Conservation (phyloP, 2,329 filamentous ascomycete species). For the Diplodia scrobiculata region DNA sequence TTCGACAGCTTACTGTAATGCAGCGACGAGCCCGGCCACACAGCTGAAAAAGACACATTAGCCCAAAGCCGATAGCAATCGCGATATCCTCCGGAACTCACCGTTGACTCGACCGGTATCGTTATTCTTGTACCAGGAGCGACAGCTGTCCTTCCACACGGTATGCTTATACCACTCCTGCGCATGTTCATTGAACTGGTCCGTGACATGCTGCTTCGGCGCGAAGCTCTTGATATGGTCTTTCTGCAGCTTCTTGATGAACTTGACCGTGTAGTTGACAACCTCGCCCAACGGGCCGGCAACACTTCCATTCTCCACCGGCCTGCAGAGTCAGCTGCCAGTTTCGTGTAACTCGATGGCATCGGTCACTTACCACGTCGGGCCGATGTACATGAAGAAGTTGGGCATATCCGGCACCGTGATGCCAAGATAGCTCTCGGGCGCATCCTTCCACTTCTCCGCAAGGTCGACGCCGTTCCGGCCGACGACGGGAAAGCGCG, state of each 20-base stretch:
- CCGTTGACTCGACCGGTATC: slow-evolving; percentile 42
- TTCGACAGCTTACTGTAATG: slow-evolving; percentile 46
- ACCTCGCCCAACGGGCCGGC: slow-evolving; percentile 47
- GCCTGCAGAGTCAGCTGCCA: slow-evolving; percentile 35
- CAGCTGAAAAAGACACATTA: slow-evolving; percentile 36
- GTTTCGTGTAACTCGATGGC: no score
- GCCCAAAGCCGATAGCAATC: background rate
- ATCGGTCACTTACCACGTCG: slow-evolving; percentile 37
- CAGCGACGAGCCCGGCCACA: slow-evolving; percentile 56
- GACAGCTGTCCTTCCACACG: slow-evolving; percentile 53
- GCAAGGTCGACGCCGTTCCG: slow-evolving; percentile 46
- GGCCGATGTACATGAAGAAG: slow-evolving; percentile 47
- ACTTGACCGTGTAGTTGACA: slow-evolving; percentile 46
- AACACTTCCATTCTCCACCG: slow-evolving; percentile 52
- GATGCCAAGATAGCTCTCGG: slow-evolving; percentile 49
- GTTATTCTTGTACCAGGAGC: slow-evolving; percentile 52
- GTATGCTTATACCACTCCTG: slow-evolving; percentile 55
- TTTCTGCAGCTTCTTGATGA: slow-evolving; percentile 52
- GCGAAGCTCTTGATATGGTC: slow-evolving; percentile 50
- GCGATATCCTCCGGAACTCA: slow-evolving; percentile 7
- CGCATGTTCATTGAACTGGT: slow-evolving; percentile 49
- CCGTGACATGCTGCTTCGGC: slow-evolving; percentile 47
- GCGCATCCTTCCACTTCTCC: slow-evolving; percentile 46
- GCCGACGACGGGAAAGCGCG: slow-evolving; percentile 50
- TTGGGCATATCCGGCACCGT: slow-evolving; percentile 50